Conservation (phyloP, 1,139 yeast genomes). For the Sugiyamaella grinbergsii region DNA sequence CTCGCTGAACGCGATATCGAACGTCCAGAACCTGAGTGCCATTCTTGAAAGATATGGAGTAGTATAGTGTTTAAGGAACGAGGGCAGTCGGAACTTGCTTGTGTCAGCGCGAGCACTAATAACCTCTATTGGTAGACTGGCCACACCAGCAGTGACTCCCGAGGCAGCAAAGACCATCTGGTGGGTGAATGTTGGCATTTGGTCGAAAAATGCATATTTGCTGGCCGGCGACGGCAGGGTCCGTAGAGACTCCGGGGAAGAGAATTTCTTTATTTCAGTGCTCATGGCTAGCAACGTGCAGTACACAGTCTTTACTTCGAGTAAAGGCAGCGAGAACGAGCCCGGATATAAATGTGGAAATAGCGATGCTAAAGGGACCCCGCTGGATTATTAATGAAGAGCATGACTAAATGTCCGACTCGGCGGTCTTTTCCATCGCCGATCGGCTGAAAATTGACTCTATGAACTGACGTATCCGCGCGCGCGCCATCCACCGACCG, state of each 20-base stretch:
- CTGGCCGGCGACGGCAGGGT: background rate
- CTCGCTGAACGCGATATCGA: conserved; percentile 15
- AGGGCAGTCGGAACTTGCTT: conserved; percentile 8
- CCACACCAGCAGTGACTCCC: conserved; percentile 15
- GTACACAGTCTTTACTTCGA: background rate
- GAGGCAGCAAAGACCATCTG: conserved; percentile 17
- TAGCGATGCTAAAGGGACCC: too few species aligned
- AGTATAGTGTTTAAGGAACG: conserved; percentile 14
- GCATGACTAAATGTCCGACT: too few species aligned
- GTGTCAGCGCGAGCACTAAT: background rate
- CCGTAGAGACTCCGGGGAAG: background rate
- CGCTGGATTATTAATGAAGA: too few species aligned
- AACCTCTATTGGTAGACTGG: conserved; percentile 18
- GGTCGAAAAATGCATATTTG: conserved; percentile 7
- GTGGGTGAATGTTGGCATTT: conserved; percentile 10
- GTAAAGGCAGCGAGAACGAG: background rate
- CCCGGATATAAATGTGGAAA: background rate
- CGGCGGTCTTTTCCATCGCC: too few species aligned
- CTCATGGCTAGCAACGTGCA: too few species aligned
- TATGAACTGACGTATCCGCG: too few species aligned
- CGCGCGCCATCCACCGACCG: too few species aligned
- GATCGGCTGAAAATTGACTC: too few species aligned
- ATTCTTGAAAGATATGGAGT: conserved; percentile 10
- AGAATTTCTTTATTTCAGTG: too few species aligned
- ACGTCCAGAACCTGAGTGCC: conserved; percentile 20